These are phyloP conservation scores for Plantago ovata DNA, from an alignment of 257 asterid species.

Conservation along the genomic window DNA sequence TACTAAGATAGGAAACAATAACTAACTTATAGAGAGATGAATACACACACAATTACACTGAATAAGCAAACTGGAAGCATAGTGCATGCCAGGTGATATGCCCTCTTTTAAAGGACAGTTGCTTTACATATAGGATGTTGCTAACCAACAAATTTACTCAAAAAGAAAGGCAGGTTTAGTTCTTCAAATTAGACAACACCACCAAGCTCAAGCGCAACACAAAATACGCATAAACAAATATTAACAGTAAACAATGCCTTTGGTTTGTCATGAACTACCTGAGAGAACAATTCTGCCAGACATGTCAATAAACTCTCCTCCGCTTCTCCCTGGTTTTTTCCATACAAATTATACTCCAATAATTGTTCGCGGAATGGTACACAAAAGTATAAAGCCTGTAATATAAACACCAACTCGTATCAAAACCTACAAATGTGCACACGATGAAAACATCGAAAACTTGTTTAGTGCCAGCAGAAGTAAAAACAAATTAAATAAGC, in stretches of 20 bases:
- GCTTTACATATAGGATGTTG: neutral
- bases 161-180: too few relatives aligned
- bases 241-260: neutral
- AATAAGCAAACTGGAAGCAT: too few relatives aligned
- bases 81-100: too few relatives aligned
- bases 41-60: too few relatives aligned
- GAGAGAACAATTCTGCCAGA: conserved; percentile 80
- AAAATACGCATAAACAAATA: neutral
- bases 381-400: conserved; percentile 84
- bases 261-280: conserved; percentile 36
- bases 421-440: conserved; percentile 1
- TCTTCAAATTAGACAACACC: neutral
- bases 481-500: too few relatives aligned
- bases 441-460: neutral
- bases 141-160: neutral
- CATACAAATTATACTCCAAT: conserved; percentile 62
- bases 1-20: too few relatives aligned
- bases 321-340: conserved; percentile 50
- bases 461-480: too few relatives aligned
- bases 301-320: conserved; percentile 86
- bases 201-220: conserved; percentile 6
- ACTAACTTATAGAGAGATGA: too few relatives aligned
- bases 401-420: conserved; percentile 13
- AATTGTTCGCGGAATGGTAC: conserved; percentile 85
- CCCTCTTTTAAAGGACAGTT: too few relatives aligned